Conservation (phyloP, 2,329 filamentous ascomycete species). For the Tricladium varicosporioides region DNA sequence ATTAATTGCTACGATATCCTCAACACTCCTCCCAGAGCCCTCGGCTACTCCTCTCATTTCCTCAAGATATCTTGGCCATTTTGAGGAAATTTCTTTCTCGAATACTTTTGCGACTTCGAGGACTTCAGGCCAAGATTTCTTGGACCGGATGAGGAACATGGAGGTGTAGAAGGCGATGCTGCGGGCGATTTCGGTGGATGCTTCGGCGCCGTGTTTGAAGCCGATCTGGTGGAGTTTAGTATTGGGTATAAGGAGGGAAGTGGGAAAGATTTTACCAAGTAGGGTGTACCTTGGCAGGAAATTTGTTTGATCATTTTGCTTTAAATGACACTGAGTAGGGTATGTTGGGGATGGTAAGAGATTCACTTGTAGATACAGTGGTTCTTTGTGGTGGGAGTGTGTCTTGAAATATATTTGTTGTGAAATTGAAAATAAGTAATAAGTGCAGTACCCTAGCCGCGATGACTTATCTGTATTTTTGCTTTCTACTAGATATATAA, state of each 20-base stretch:
- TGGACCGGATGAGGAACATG: conserved; percentile 32
- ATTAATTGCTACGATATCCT: conserved; percentile 50
- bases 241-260: not conserved
- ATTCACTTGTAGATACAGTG: no score
- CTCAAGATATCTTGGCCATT: conserved; percentile 16
- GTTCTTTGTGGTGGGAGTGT: no score
- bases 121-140: not conserved
- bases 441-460: no score
- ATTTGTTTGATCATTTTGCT: conserved; percentile 7
- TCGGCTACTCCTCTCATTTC: conserved; percentile 46
- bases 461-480: no score
- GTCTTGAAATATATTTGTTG: no score
- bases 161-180: conserved; percentile 38
- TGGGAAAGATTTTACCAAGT: not conserved
- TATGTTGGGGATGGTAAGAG: no score
- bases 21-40: conserved; percentile 39
- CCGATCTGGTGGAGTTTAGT: conserved; percentile 34
- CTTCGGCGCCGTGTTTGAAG: conserved; percentile 34
- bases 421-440: no score
- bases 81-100: conserved; percentile 17
- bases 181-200: conserved; percentile 32
- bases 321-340: not conserved
- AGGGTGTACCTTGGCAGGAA: conserved; percentile 1
- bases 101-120: conserved; percentile 15
- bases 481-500: no score